Percentiles rank a stretch among this genome's conserved stretches.
These are phyloP conservation scores for Micromonas commoda DNA, from an alignment of 139 green algal species.

Conservation along the genomic window DNA sequence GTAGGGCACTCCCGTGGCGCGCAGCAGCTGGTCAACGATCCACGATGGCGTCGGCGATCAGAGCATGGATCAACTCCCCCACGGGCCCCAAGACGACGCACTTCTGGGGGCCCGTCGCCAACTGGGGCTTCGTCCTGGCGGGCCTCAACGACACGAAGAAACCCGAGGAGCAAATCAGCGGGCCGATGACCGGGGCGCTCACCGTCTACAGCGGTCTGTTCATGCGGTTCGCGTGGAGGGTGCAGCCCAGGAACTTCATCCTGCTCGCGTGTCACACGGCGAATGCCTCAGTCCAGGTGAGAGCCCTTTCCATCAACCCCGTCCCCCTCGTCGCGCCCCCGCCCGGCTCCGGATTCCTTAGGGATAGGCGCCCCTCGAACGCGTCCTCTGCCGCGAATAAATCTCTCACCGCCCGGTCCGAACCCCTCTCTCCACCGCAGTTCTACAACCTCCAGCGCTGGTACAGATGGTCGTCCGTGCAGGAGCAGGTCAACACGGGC, in stretches of 20 bases:
- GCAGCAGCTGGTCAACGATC: too few relatives aligned
- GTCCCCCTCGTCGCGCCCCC: too few relatives aligned
- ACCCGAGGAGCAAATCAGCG: slow-evolving; percentile 54
- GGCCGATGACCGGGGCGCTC: slow-evolving; percentile 71
- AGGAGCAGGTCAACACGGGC: too few relatives aligned
- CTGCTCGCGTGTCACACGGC: slow-evolving; percentile 69
- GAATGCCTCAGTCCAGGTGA: slow-evolving; percentile 66
- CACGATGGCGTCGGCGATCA: slow-evolving; percentile 31
- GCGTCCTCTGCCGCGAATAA: background rate
- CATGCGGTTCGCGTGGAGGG: slow-evolving; percentile 79
- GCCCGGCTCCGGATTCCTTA: too few relatives aligned
- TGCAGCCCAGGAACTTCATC: slow-evolving; percentile 69
- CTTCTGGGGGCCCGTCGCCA: slow-evolving; percentile 75
- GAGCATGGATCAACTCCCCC: slow-evolving; percentile 38
- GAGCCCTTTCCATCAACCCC: too few relatives aligned
- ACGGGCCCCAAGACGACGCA: slow-evolving; percentile 65
- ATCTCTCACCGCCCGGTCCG: background rate
- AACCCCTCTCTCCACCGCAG: slow-evolving; percentile 47
- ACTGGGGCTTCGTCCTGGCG: slow-evolving; percentile 76
- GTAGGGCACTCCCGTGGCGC: too few relatives aligned
- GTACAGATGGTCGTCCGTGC: slow-evolving; percentile 12
- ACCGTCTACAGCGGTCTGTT: slow-evolving; percentile 74
- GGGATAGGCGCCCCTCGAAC: background rate
- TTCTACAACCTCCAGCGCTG: slow-evolving; percentile 41
- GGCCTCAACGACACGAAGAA: slow-evolving; percentile 65